Evolutionary conservation across 768 basidiomycete species (phyloP), one percentile per base, ranked within the genome.

Genomic region (Amanita inopinata): DNA sequence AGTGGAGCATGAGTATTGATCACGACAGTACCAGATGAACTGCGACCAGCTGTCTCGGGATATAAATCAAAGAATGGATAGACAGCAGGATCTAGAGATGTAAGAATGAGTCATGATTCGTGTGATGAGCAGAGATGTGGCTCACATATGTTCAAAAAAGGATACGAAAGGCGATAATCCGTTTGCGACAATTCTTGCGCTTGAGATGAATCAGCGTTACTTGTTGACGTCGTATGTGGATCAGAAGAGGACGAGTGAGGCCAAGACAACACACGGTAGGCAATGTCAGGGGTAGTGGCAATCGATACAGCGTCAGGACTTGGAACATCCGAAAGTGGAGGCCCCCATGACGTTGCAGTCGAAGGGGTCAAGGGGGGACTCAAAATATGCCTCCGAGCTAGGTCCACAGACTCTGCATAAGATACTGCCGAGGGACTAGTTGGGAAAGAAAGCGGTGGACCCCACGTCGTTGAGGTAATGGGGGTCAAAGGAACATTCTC

Each of bases 401-500:
- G 51, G 52, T 76, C 71, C 5, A 71, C 63, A n/a, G 75, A 71
- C 4, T 64, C 46, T n/a, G 57, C 45, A 36, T 49, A 55, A 43
- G 57, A 57, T 20, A 50, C 51, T 40, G 45, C 52, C 10, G 40
- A 33, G 17, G 63, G 60, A 2, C 62, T 60, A 2, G 58, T 40
- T 3, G 66, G 63, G 45, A 50, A 61, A 10, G 54, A 63, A 20
- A 57, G 51, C 6, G 65, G 60, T 4, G 69, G 59, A 15, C 72
- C 71, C 73, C 70, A 73, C 49, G 62, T 65, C 4, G 67, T 70
- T 5, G 63, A 59, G 1, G 70, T 74, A 23, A 62, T 59, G 12
- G 73, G 74, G 19, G 76, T 75, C 3, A 58, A 60, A 2, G 78
- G 78, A 8, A 53, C 58, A 50, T 77, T 70, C 23, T 79, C 77